Evolutionary conservation across 176 grass and related monocot genomes (phyloP).

Genomic region (Oryza glumipatula): DNA sequence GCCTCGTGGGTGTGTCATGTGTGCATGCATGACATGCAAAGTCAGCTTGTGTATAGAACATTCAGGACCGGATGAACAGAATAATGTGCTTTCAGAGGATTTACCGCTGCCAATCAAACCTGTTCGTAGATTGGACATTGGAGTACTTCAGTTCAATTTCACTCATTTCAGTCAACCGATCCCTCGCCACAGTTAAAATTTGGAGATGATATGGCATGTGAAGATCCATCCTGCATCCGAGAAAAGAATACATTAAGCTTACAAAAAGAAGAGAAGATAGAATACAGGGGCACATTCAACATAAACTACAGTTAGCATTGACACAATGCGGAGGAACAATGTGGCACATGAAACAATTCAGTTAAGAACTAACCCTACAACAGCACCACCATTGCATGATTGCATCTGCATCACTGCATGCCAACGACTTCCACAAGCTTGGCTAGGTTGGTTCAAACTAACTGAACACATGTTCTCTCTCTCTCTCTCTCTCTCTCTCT

Average conservation of each 20-base stretch:
- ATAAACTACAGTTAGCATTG: background rate
- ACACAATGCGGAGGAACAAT: constrained; percentile 16
- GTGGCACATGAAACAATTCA: background rate
- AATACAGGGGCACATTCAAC: background rate
- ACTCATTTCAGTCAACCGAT: background rate
- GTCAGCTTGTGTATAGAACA: background rate
- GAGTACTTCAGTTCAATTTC: too few species aligned
- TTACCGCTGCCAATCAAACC: constrained; percentile 12
- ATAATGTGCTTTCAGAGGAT: background rate
- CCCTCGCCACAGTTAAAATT: background rate
- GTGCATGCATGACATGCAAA: background rate
- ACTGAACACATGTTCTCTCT: constrained; percentile 8
- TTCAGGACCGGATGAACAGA: background rate
- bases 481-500: background rate
- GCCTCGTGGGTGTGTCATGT: constrained; percentile 4
- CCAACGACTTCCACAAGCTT: background rate
- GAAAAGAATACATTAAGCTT: background rate
- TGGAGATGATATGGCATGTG: background rate
- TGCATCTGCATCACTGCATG: background rate
- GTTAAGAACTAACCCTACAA: background rate
- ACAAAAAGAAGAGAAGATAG: background rate
- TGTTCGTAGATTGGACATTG: background rate
- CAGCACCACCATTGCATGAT: constrained; percentile 2
- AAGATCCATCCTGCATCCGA: background rate
- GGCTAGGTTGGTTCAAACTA: background rate